Evolutionary conservation across 495 filamentous ascomycete species (phyloP), one percentile per base, ranked within the genome.

Genomic region (Jackrogersella multiformis): DNA sequence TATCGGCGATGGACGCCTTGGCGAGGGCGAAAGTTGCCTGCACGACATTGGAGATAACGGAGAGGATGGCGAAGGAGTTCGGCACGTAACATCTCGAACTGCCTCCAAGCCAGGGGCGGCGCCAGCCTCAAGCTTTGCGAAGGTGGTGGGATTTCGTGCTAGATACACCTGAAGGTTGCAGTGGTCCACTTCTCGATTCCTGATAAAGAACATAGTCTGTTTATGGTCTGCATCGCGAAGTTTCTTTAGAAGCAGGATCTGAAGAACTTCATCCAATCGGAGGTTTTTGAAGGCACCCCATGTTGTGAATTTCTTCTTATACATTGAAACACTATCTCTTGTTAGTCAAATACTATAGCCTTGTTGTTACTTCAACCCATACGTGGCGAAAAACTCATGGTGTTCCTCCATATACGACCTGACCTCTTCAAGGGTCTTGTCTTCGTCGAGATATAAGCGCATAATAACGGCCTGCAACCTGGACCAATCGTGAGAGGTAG

Each of bases 231-330:
- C 70, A 49, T 76, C 74, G 30, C 70, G 70, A 9, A 66, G 51
- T 24, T 57, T 73, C 42, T 73, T 73, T 8, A 76, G 34, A 41
- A 63, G 71, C 7, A 76, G 72, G 24, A 76, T 74, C 52, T 70
- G 74, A 30, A 73, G 69, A 21, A 76, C 72, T 28, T 76, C 74
- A 51, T 73, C 69, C 36, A 69, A 61, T 23, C 72, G 70, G 23
- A 74, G 68, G 21, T 76, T 74, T 64, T 76, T 76, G 24, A 67
- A 73, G 7, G 72, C 72, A 46, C 69, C 67, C 74, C 74, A 76
- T 21, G 61, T 36, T 2, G 70, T 58, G 18, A 76, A 64, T 54
- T 70, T 71, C 66, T 69, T 74, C 55, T 76, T 76, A 42, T 73
- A 76, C 74, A 76, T 76, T 3, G 70, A 51, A 56, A 72, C 42